Percentiles rank a stretch among this genome's conserved stretches.
Evolutionary conservation across 495 filamentous ascomycete species (phyloP).

Genomic region (Baudoinia panamericana): DNA sequence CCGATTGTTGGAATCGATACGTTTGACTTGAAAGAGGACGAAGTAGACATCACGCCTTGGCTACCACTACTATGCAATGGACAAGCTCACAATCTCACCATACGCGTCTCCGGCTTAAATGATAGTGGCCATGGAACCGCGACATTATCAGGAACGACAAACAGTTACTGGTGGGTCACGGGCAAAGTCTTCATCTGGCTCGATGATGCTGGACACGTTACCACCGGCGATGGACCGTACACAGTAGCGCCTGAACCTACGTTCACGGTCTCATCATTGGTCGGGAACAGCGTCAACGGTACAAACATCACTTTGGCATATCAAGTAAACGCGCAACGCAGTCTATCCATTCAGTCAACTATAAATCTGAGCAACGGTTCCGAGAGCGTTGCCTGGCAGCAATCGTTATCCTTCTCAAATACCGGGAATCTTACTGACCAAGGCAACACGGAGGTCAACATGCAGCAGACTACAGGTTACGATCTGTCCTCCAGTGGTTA

Average conservation of each 20-base stretch:
- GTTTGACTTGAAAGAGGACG: constrained; percentile 68
- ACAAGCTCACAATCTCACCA: constrained; percentile 52
- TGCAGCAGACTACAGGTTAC: constrained; percentile 46
- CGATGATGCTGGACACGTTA: constrained; percentile 37
- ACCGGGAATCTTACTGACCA: constrained; percentile 42
- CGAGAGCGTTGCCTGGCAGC: constrained; percentile 44
- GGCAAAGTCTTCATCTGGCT: constrained; percentile 73
- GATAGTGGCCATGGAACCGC: constrained; percentile 36
- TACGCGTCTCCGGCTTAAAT: constrained; percentile 53
- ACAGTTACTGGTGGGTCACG: constrained; percentile 68
- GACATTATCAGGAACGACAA: constrained; percentile 46
- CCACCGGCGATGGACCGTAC: constrained; percentile 34
- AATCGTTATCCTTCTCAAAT: constrained; percentile 41
- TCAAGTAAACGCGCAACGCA: constrained; percentile 42
- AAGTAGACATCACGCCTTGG: constrained; percentile 76
- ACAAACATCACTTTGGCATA: constrained; percentile 51
- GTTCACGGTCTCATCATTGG: constrained; percentile 27
- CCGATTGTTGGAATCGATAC: constrained; percentile 77
- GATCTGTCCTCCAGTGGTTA: constrained; percentile 38
- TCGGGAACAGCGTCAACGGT: constrained; percentile 36
- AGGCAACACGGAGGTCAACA: constrained; percentile 50
- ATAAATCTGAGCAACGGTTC: constrained; percentile 35
- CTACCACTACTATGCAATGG: constrained; percentile 56
- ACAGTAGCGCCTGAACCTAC: constrained; percentile 31
- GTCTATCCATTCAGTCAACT: constrained; percentile 40